Evolutionary conservation across 2,329 filamentous ascomycete species (phyloP), one percentile per base, ranked within the genome.

Genomic region (Dactylonectria macrodidyma): DNA sequence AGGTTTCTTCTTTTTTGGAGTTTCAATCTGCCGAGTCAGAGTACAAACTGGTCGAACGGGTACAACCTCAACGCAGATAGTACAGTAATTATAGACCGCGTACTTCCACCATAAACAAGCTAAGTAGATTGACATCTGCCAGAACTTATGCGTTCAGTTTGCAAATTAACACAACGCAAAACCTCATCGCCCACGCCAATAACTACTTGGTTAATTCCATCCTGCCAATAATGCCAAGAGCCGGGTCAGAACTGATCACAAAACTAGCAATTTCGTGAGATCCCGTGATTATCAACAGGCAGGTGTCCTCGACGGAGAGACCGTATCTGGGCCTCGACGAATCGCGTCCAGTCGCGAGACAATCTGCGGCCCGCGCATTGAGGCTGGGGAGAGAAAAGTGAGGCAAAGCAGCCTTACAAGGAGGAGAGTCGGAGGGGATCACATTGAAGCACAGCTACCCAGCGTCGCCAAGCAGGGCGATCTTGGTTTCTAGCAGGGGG

Each of bases 401-500:
- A 26, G 26, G 16, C 33, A 14, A 24, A 24, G 30, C 11, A 10
- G 52, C 3, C 16, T 36, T 33, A n/a, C 41, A 44, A 44, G 16
- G 41, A 41, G 41, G 14, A n/a, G 14, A 44, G 41, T 8, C n/a
- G 41, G n/a, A 44, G 41, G 14, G 14, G 14, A 41, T 14, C 38
- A n/a, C 36, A 5, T 30, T 30, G 3, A 41, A 41, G 57, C 68
- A 71, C 65, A 51, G 68, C 71, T 70, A 69, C 65, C 24, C 50
- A 36, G 24, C 30, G 30, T 30, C 22, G 24, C 22, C 50, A 52
- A 52, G 26, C 30, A 30, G 26, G 26, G 26, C 26, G 50, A 22
- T 36, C n/a, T 30, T 22, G n/a, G 22, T 54, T 51, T 58, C 34
- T 34, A 24, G 38, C 48, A 44, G 62, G 36, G 50, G 55, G 38